Evolutionary conservation across 306 rosid genomes (phyloP).

Genomic region (Cucurbita moschata): DNA sequence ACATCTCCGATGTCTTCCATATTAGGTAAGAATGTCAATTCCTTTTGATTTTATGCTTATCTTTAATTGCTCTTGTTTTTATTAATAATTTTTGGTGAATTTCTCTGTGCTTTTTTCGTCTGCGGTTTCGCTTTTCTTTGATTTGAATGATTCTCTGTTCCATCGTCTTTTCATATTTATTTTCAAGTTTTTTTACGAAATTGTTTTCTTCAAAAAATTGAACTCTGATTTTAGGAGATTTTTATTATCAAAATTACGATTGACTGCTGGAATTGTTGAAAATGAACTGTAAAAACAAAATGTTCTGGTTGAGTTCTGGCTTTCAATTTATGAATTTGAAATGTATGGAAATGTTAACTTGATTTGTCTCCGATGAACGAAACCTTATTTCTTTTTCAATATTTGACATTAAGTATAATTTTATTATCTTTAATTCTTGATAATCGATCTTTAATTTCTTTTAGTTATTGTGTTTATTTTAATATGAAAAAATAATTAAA

Average conservation of each 20-base stretch:
- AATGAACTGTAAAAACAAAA: background rate
- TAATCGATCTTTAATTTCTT: background rate
- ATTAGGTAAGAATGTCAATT: constrained; percentile 17
- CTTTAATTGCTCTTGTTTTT: background rate
- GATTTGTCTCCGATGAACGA: background rate
- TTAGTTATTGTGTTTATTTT: background rate
- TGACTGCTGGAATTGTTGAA: background rate
- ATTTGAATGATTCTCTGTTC: background rate
- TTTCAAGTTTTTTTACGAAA: background rate
- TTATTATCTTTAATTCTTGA: background rate
- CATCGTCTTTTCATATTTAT: background rate
- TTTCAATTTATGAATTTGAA: background rate
- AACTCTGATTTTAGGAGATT: background rate
- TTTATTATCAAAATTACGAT: background rate
- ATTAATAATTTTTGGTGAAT: background rate
- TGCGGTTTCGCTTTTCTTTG: background rate
- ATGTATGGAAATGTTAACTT: background rate
- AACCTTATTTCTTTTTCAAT: background rate
- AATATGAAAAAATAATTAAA: background rate
- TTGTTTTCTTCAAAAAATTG: background rate
- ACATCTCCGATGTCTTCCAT: constrained; percentile 47
- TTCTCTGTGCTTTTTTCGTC: background rate
- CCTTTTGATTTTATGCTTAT: background rate
- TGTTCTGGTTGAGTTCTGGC: background rate
- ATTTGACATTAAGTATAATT: background rate